Conservation (phyloP, 2,329 filamentous ascomycete genomes). For the Fusarium sp. region DNA sequence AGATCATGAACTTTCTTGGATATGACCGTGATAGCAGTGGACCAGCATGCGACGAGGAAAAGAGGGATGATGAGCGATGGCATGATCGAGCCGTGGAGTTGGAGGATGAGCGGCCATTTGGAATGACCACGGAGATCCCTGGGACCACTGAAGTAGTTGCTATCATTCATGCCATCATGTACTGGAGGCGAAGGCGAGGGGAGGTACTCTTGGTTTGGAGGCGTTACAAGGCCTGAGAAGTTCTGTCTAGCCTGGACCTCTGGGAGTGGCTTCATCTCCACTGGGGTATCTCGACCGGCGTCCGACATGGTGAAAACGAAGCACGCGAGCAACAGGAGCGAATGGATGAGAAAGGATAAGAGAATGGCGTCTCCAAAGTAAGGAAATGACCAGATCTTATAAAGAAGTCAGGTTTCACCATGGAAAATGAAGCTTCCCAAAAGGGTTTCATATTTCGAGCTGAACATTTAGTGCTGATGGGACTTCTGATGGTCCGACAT, state of each 20-base stretch:
- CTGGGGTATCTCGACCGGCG: background rate
- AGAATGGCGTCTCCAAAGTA: accelerated
- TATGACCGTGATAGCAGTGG: conserved; percentile 69
- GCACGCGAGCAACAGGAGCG: accelerated
- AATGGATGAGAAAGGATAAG: accelerated
- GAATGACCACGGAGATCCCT: conserved; percentile 76
- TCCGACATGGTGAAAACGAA: background rate
- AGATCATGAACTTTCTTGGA: conserved; percentile 54
- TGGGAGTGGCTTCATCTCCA: background rate
- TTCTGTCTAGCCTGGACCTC: background rate
- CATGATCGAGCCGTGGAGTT: conserved; percentile 77
- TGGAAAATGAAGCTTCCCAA: background rate
- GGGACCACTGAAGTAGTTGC: conserved; percentile 71
- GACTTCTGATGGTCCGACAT: background rate
- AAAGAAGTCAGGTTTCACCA: background rate
- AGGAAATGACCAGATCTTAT: accelerated
- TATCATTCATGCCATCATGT: conserved; percentile 38
- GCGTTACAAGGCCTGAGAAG: background rate
- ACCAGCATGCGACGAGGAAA: conserved; percentile 68
- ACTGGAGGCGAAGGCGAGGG: background rate
- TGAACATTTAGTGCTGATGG: background rate
- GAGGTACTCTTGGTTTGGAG: accelerated
- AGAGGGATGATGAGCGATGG: conserved; percentile 78
- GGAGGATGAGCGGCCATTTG: conserved; percentile 78
- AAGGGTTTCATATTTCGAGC: background rate